Evolutionary conservation across 768 basidiomycete genomes (phyloP).

Genomic region (Serendipita indica): DNA sequence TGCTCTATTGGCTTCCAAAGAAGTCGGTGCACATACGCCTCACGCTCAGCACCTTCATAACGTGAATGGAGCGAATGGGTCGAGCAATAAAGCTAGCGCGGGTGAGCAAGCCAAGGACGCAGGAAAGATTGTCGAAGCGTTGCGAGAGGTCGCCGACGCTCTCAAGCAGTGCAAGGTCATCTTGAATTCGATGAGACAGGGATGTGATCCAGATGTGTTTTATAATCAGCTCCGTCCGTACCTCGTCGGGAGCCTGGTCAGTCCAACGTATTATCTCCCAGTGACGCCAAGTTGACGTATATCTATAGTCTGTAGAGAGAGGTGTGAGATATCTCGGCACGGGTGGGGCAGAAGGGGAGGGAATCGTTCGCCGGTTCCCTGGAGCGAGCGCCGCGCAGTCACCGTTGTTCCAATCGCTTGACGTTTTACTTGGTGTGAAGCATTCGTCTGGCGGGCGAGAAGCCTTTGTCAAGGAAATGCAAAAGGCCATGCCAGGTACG

Average conservation of each 20-base stretch:
- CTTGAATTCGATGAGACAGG: conserved; percentile 47
- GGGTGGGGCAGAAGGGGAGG: neutral
- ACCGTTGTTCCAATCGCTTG: conserved; percentile 68
- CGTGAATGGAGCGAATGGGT: too few species aligned
- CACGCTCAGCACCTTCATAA: too few species aligned
- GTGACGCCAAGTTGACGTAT: neutral
- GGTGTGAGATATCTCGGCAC: neutral
- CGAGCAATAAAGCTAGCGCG: too few species aligned
- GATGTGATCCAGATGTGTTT: conserved; percentile 63
- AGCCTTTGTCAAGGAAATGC: neutral
- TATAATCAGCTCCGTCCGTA: conserved; percentile 85
- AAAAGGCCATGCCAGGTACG: neutral
- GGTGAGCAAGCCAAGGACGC: neutral
- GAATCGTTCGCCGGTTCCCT: conserved; percentile 22
- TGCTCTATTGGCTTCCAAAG: neutral
- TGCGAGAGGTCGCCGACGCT: conserved; percentile 38
- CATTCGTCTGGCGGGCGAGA: conserved; percentile 19
- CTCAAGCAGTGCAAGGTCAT: conserved; percentile 48
- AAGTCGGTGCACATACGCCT: too few species aligned
- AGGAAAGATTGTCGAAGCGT: neutral
- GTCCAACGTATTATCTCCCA: neutral
- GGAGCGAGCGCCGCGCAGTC: conserved; percentile 95
- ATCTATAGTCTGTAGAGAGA: neutral
- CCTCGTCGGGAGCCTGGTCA: neutral
- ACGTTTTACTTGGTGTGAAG: conserved; percentile 56